Base-by-base conservation (phyloP, 2,329 filamentous ascomycete species). In the Aspergillus japonicus region DNA sequence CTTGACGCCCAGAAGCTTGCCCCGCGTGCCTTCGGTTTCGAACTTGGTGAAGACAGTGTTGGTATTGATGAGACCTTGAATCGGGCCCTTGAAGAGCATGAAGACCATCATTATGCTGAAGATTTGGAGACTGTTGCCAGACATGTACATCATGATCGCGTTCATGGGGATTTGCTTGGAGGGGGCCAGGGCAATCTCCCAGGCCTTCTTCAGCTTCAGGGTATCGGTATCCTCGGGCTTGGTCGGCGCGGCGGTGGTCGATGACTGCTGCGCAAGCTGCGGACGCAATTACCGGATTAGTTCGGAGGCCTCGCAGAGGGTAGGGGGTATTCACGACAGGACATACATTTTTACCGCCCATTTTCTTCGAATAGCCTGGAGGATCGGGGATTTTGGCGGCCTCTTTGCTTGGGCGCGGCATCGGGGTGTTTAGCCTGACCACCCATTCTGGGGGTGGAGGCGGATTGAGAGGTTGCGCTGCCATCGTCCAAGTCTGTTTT, bases 81-180 rank as follows among this genome's bases (percentile, higher is more conserved):
- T 84, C 10, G 95, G 95, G 67, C 91, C 96, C 83, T 98, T 98
- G 84, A 99, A 99, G 50, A 96, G 88, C 90, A 97, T 98, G 71
- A 94, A 93, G 19, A 98, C 94, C 93, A 98, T 99, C 92, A 98
- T 98, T 78, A 99, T 98, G 78, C 90, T 96, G 82, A 99, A 99
- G 67, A 99, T 98, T 76, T 99, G 95, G 50, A 99, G 86, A 62
- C 91, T 92, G 80, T 98, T 99, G 71, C 95, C 95, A 33, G 94
- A 96, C 95, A 99, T 99, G 84, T 99, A 99, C 92, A 98, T 98
- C 88, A 97, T 97, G 75, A 99, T 94, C 64, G 89, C 93, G 59
- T 96, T 98, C 95, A 99, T 99, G 60, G 95, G 95, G 50, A 99
- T 83, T 74, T 89, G 88, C 81, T 99, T 99, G 63, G 95, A 89